Evolutionary conservation across 2,329 filamentous ascomycete species (phyloP).

Genomic region (Bipolaris sorokiniana): DNA sequence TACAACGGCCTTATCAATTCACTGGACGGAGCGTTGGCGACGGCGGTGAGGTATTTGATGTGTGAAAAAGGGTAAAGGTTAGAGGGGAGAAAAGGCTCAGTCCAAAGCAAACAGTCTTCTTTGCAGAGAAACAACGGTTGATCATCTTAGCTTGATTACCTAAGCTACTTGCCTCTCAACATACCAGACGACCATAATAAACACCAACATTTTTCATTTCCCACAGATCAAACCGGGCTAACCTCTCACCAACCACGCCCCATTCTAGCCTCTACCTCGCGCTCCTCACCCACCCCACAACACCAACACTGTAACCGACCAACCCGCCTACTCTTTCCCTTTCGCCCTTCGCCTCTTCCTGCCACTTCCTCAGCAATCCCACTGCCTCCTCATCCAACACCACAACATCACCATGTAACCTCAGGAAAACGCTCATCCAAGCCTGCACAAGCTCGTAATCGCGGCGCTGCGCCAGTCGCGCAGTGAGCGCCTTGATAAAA

Average conservation of each 20-base stretch:
- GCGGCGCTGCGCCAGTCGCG: slow-evolving; percentile 67
- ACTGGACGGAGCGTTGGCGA: no score
- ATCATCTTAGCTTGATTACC: background rate
- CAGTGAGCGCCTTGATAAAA: slow-evolving; percentile 83
- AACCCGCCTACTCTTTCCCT: slow-evolving; percentile 72
- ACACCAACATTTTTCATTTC: no score
- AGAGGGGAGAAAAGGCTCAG: no score
- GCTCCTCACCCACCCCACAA: slow-evolving; percentile 78
- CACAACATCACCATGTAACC: slow-evolving; percentile 72
- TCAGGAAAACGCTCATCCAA: slow-evolving; percentile 95
- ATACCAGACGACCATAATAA: no score
- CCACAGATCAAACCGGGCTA: no score
- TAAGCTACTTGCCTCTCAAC: no score
- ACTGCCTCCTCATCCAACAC: slow-evolving; percentile 60
- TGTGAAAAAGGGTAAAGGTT: no score
- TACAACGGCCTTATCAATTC: no score
- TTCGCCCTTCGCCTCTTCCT: slow-evolving; percentile 73
- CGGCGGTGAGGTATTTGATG: no score
- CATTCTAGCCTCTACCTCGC: slow-evolving; percentile 33
- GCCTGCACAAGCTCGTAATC: slow-evolving; percentile 96
- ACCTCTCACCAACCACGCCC: no score
- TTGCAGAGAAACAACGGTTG: no score
- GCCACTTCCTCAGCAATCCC: slow-evolving; percentile 71
- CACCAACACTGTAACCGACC: slow-evolving; percentile 86
- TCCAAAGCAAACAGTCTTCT: no score